phyloP scores from a whole-genome alignment of 441 rosid species.

The Capsella rubella region DNA sequence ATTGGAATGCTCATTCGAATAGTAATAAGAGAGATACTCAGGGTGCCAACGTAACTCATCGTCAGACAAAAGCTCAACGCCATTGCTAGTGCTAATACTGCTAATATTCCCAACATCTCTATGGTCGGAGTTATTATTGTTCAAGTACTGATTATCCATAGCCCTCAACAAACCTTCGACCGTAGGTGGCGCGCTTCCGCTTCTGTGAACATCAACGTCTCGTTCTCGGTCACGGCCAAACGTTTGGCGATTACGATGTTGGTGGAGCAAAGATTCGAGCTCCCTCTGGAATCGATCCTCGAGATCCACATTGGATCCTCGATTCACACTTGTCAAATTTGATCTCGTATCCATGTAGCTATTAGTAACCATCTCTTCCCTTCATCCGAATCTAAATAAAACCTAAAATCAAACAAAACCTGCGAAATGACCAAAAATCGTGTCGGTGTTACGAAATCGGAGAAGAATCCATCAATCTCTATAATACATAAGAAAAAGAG shows the following conservation, averaged over 20 bases:
- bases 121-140: conserved; percentile 49
- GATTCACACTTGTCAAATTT: conserved; percentile 52
- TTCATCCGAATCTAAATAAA: conserved; percentile 34
- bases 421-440: neutral
- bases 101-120: conserved; percentile 45
- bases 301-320: conserved; percentile 59
- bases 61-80: conserved; percentile 60
- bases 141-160: conserved; percentile 67
- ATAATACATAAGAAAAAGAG: neutral
- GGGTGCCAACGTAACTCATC: conserved; percentile 90
- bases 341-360: conserved; percentile 67
- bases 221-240: conserved; percentile 52
- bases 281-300: conserved; percentile 71
- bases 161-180: conserved; percentile 89
- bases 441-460: conserved; percentile 29
- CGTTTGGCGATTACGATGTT: conserved; percentile 54
- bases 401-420: conserved; percentile 33
- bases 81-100: conserved; percentile 29
- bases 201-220: conserved; percentile 62
- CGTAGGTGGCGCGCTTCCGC: conserved; percentile 98
- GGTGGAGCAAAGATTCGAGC: conserved; percentile 71
- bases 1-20: conserved; percentile 76
- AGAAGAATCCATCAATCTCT: conserved; percentile 10
- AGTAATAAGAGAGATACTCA: conserved; percentile 78
- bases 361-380: conserved; percentile 57